phyloP scores from a whole-genome alignment of 2,329 filamentous ascomycete species.

The Epichloe sp. region DNA sequence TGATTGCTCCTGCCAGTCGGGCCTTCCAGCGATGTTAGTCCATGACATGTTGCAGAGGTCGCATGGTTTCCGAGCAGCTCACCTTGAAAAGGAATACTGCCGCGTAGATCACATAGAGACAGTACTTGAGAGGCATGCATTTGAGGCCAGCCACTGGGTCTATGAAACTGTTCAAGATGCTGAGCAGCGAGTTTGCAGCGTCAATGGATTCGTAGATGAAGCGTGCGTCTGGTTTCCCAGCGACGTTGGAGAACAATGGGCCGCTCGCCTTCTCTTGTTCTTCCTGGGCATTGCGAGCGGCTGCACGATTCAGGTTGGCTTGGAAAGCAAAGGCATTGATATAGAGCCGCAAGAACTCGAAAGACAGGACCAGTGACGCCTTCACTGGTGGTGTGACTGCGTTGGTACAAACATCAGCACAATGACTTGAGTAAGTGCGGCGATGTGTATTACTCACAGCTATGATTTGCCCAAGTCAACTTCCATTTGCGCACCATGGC shows the following conservation, averaged over 20 bases:
- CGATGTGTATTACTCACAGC: constrained; percentile 30
- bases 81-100: constrained; percentile 55
- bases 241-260: constrained; percentile 38
- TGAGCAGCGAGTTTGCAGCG: constrained; percentile 47
- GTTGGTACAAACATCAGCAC: neutral
- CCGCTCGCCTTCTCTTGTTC: constrained; percentile 21
- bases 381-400: constrained; percentile 51
- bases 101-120: constrained; percentile 49
- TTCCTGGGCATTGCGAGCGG: constrained; percentile 19
- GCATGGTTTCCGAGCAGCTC: neutral
- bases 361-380: constrained; percentile 53
- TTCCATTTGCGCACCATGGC: constrained; percentile 59
- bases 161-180: constrained; percentile 45
- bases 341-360: constrained; percentile 60
- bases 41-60: too few relatives aligned
- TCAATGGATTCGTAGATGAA: constrained; percentile 56
- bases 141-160: constrained; percentile 45
- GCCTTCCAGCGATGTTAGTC: constrained; percentile 24
- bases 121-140: constrained; percentile 52
- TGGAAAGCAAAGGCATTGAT: constrained; percentile 68
- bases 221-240: constrained; percentile 47
- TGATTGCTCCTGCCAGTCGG: constrained; percentile 45
- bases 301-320: constrained; percentile 44
- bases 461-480: constrained; percentile 52
- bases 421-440: neutral